These are phyloP conservation scores for Fusarium transvaalense DNA, from an alignment of 2,329 filamentous ascomycete genomes.

Conservation along the genomic window DNA sequence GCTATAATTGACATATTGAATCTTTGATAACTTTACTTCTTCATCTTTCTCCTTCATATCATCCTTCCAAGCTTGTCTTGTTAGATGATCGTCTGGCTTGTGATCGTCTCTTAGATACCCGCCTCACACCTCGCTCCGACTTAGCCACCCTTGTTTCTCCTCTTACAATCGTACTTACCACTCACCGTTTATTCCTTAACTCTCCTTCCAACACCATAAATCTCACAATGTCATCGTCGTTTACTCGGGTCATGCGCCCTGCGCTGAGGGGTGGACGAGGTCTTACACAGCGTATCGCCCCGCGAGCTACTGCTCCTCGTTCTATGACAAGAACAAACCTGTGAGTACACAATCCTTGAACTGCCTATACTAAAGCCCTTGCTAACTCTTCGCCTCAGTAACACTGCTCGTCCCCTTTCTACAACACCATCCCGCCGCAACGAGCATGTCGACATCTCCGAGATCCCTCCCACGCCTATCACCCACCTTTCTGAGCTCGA, in stretches of 20 bases:
- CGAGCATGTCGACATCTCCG: slow-evolving; percentile 71
- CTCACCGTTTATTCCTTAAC: not conserved
- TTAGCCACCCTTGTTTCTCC: slow-evolving; percentile 4
- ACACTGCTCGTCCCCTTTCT: slow-evolving; percentile 67
- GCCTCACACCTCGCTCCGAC: slow-evolving; percentile 22
- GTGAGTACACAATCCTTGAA: slow-evolving; percentile 41
- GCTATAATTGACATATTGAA: slow-evolving; percentile 11
- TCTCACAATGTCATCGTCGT: slow-evolving; percentile 58
- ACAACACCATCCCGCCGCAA: slow-evolving; percentile 67
- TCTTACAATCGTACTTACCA: slow-evolving; percentile 1
- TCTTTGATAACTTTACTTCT: not conserved
- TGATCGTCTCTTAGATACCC: slow-evolving; percentile 34
- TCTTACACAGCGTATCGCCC: slow-evolving; percentile 49
- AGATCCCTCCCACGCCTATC: slow-evolving; percentile 91
- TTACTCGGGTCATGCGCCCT: slow-evolving; percentile 65
- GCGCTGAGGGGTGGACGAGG: slow-evolving; percentile 61
- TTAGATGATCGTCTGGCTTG: slow-evolving; percentile 30
- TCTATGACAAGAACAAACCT: slow-evolving; percentile 42
- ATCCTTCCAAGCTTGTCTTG: slow-evolving; percentile 7
- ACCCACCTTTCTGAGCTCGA: slow-evolving; percentile 93
- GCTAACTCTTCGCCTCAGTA: slow-evolving; percentile 28
- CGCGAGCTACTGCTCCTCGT: slow-evolving; percentile 39
- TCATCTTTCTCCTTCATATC: not conserved
- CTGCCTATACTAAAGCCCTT: not conserved
- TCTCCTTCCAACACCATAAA: not conserved